Conservation (phyloP, 2,329 filamentous ascomycete genomes). For the Diatrype stigma region DNA sequence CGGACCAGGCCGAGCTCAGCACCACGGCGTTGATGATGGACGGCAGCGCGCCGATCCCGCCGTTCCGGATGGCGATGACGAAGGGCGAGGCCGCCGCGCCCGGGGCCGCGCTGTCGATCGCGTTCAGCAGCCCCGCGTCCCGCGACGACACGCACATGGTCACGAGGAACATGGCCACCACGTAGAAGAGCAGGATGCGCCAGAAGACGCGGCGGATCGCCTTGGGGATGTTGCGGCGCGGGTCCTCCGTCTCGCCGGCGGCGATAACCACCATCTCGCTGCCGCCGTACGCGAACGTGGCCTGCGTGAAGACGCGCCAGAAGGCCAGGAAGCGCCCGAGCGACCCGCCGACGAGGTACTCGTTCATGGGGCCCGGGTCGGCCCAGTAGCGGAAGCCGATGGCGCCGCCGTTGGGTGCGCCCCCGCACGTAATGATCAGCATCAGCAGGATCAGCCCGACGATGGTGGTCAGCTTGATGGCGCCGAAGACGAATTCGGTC, state of each 20-base stretch:
- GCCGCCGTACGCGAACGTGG: conserved; percentile 45
- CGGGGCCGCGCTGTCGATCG: conserved; percentile 19
- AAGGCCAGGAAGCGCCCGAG: conserved; percentile 39
- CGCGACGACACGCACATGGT: conserved; percentile 30
- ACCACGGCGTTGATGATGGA: conserved; percentile 66
- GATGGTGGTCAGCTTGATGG: conserved; percentile 46
- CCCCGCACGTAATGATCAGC: conserved; percentile 46
- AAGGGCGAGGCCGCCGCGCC: conserved; percentile 48
- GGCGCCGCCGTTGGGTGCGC: conserved; percentile 35
- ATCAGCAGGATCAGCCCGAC: conserved; percentile 46
- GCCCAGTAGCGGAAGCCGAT: conserved; percentile 44
- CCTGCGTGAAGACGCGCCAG: conserved; percentile 42
- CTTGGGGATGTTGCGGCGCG: conserved; percentile 56
- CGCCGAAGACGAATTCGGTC: conserved; percentile 47
- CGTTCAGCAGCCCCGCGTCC: conserved; percentile 27
- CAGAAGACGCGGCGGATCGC: conserved; percentile 67
- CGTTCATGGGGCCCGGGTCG: conserved; percentile 39
- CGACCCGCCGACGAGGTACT: conserved; percentile 33
- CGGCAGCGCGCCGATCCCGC: conserved; percentile 56
- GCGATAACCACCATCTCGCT: conserved; percentile 38
- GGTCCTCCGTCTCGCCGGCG: conserved; percentile 58
- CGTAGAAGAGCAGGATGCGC: conserved; percentile 63
- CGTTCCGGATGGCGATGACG: conserved; percentile 60
- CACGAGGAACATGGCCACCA: conserved; percentile 54
- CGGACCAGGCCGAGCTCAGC: conserved; percentile 37